Evolutionary conservation across 2,329 filamentous ascomycete species (phyloP), one percentile per base, ranked within the genome.

Genomic region (Aspergillus pseudonomiae): DNA sequence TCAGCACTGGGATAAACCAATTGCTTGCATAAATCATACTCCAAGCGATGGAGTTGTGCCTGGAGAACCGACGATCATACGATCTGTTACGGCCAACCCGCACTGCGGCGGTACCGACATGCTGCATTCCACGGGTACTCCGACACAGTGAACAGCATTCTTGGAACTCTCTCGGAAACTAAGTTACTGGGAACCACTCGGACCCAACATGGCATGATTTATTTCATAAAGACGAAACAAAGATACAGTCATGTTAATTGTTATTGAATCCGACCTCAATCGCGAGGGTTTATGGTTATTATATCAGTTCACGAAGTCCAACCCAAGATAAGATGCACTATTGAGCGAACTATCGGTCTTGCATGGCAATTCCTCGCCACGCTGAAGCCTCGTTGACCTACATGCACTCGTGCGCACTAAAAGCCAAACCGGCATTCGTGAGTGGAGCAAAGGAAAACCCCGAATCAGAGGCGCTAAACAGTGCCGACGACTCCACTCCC

Each of bases 381-480:
- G 30, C 9, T 36, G 14, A 36, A 36, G 3, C 6, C 34, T 36
- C 16, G 34, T 24, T 54, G n/a, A 19, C 24, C 12, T 54, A 12
- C 50, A 54, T 32, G 10, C 34, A 19, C 50, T 54, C 30, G 52
- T 54, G 52, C 9, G n/a, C 19, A 54, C 52, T 54, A 54, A 36
- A 36, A 54, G 32, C 36, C 4, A 36, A 54, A 54, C 9, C n/a
- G 19, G 50, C 12, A 21, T 14, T 9, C n/a, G 48, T 32, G 26
- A n/a, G 52, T 54, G 52, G 50, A 54, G 52, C 52, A 34, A 24
- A 36, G 19, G n/a, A 39, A 55, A 55, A 26, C 32, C 21, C 32
- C 56, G 56, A 59, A 59, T 59, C 41, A 48, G 43, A 39, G 45
- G 41, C 56, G 28, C 30, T 58, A 43, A 41, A 21, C 36, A 46